Base-by-base conservation (phyloP, 2,329 filamentous ascomycete genomes). In the Paraphaeosphaeria sporulosa region DNA sequence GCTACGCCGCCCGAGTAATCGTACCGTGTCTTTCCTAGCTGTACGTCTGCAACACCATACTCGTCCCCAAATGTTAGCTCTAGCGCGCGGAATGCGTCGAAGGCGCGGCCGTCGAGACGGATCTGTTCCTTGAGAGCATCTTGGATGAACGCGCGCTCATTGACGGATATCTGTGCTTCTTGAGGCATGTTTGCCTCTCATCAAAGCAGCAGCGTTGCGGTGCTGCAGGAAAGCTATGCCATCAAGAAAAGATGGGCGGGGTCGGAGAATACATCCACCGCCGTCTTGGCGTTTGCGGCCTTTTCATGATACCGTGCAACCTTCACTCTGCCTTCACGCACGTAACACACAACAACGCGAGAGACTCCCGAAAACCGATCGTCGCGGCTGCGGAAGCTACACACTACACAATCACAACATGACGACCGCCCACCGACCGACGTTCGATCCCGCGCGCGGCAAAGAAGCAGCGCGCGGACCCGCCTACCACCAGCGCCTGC, bases 381-480 rank as follows among this genome's bases (percentile, higher is more conserved):
- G 23, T 48, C 21, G 13, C 23, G 1, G 48, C 43, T 25, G n/a
- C 8, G 8, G 21, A 1, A 3, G 4, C 17, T 12, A 9, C 3
- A 4, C 25, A 57, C 27, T 50, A 53, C n/a, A 43, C 1, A 13
- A 7, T 36, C 12, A 13, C 59, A 80, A 64, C 15, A 84, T 84
- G 82, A 79, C 77, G 40, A 81, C 79, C 80, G 88, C 88, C 59
- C 88, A 89, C 76, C 91, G 95, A 81, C 95, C 95, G 58, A 99
- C 95, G 0, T 99, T 99, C 76, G 95, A 99, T 78, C 95, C 95
- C 66, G 92, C 94, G 86, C 89, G 90, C 76, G 95, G 95, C 77
- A 97, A 97, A 84, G 95, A 99, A 80, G 93, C 94, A 72, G 90
- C 93, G 61, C 90, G 93, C 72, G 95, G 95, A 50, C 92, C 93